Evolutionary conservation across 108 stramenopile species (phyloP).

Genomic region (Conticribra guillardii): DNA sequence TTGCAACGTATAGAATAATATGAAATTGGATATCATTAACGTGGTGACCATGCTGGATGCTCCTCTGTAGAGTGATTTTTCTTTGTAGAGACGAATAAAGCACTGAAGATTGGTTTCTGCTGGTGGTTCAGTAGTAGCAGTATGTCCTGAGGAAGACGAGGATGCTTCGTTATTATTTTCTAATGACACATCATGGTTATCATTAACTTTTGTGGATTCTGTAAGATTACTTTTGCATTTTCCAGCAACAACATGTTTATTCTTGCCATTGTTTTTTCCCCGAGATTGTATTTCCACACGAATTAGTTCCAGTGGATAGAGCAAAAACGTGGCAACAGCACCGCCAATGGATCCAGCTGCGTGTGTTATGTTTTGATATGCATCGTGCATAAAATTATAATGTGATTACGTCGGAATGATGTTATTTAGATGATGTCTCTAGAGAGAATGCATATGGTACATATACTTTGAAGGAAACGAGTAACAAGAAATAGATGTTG

Average conservation of each 20-base stretch:
- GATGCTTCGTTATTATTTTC: too few species aligned
- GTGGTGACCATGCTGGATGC: slow-evolving; percentile 66
- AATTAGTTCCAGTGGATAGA: slow-evolving; percentile 84
- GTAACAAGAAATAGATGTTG: too few species aligned
- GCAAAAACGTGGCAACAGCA: slow-evolving; percentile 66
- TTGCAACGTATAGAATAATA: slow-evolving; percentile 77
- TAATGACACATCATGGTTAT: too few species aligned
- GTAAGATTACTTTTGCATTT: too few species aligned
- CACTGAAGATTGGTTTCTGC: slow-evolving; percentile 49
- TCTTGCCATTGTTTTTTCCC: background rate
- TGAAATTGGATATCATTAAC: slow-evolving; percentile 66
- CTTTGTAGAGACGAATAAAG: slow-evolving; percentile 49
- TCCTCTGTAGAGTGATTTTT: slow-evolving; percentile 71
- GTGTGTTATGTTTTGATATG: background rate
- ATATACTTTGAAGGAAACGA: too few species aligned
- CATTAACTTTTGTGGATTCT: too few species aligned
- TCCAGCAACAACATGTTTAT: too few species aligned
- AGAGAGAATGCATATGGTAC: too few species aligned
- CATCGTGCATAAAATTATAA: background rate
- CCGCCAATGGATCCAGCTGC: slow-evolving; percentile 70
- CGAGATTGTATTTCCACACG: slow-evolving; percentile 68
- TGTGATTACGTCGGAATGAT: background rate
- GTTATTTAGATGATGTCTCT: too few species aligned
- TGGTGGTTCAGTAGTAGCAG: background rate
- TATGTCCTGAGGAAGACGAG: too few species aligned